phyloP scores from a whole-genome alignment of 345 rosid species.

The Draba incana region DNA sequence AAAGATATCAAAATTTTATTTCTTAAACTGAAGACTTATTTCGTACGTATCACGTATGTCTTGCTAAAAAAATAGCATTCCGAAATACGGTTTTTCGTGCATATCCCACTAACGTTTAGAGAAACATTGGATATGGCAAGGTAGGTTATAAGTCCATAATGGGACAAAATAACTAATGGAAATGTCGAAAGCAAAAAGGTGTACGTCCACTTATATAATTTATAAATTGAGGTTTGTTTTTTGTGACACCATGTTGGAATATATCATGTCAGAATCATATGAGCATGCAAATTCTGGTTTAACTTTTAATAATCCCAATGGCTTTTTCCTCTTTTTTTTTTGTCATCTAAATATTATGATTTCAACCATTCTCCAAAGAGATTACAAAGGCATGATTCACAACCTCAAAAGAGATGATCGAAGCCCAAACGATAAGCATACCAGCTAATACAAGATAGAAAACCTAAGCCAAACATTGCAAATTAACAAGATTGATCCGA shows the following conservation, averaged over 20 bases:
- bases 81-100: slow-evolving; percentile 22
- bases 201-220: slow-evolving; percentile 27
- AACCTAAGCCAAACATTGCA: no score
- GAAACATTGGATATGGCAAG: slow-evolving; percentile 17
- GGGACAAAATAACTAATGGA: slow-evolving; percentile 15
- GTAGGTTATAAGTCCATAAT: slow-evolving; percentile 25
- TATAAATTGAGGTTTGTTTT: slow-evolving; percentile 7
- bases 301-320: slow-evolving; percentile 2
- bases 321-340: no score
- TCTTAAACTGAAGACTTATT: slow-evolving; percentile 17
- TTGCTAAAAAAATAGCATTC: slow-evolving; percentile 12
- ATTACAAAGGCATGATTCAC: no score
- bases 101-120: slow-evolving; percentile 28
- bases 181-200: slow-evolving; percentile 33
- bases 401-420: no score
- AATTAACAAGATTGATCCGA: no score
- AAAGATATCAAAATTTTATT: slow-evolving; percentile 8
- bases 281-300: neutral
- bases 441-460: no score
- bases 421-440: no score
- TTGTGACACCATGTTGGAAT: slow-evolving; percentile 30
- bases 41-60: slow-evolving; percentile 29
- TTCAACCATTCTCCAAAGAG: no score
- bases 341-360: no score
- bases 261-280: slow-evolving; percentile 25